Conservation (phyloP, 805 yeast species). For the Candida arabinofermentans region DNA sequence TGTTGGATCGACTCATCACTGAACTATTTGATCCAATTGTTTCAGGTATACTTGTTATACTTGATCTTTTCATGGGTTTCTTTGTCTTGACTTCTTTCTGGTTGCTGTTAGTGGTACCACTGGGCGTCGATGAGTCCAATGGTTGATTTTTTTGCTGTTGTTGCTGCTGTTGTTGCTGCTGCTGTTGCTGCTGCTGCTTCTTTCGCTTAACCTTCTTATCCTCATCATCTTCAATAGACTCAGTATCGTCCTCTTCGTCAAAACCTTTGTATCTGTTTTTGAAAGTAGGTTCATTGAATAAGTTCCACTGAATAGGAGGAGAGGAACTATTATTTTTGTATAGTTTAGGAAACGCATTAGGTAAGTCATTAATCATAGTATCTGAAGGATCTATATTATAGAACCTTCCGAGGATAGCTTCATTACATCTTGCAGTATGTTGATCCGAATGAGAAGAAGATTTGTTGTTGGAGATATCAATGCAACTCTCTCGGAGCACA, state of each 20-base stretch:
- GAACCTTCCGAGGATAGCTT: slow-evolving; percentile 1
- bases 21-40: background rate
- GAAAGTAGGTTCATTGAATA: slow-evolving; percentile 1
- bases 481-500: slow-evolving; percentile 3
- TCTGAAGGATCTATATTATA: background rate
- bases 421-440: background rate
- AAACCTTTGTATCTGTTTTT: background rate
- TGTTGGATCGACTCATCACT: background rate
- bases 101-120: background rate
- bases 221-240: background rate
- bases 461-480: background rate
- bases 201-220: background rate
- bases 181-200: background rate
- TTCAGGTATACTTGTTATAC: background rate
- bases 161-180: background rate
- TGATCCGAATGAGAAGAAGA: background rate
- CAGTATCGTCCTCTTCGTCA: background rate
- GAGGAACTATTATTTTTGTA: background rate
- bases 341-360: background rate
- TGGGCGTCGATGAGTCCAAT: background rate
- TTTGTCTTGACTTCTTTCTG: background rate
- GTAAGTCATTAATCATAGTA: background rate
- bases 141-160: background rate
- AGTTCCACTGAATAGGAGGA: slow-evolving; percentile 6
- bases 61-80: background rate